Base-by-base conservation (phyloP, 495 filamentous ascomycete genomes). In the Chaetomidium leptoderma region DNA sequence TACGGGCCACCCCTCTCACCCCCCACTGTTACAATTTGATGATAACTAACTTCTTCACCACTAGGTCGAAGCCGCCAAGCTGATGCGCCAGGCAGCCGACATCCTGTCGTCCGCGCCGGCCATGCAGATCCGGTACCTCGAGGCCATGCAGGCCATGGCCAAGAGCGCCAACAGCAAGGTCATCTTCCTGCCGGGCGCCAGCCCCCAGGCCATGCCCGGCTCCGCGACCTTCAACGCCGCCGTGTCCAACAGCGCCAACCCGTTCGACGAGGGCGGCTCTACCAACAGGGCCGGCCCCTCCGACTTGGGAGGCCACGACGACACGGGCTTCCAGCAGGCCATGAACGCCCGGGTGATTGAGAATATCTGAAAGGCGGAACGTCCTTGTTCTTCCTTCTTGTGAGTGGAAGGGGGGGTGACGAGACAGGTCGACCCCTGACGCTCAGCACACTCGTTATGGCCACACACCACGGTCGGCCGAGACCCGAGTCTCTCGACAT, bases 71-170 rank as follows among this genome's bases (percentile, higher is more conserved):
- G 84, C 84, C 53, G 93, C 95, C 70, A 97, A 97, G 70, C 75
- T 98, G 72, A 98, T 98, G 93, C 82, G 93, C 52, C 91, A 97
- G 76, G 93, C 93, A 39, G 93, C 93, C 67, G 93, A 99, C 72
- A 99, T 99, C 65, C 71, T 98, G 57, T 87, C 83, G 52, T 90
- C 84, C 30, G 95, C 93, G 0, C 95, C 93, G 0, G 93, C 93
- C 48, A 99, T 99, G 93, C 93, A 99, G 75, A 99, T 99, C 75
- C 78, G 92, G 23, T 96, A 97, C 63, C 84, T 99, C 59, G 93
- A 99, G 78, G 93, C 93, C n/a, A 97, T 97, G 91, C 93, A 99
- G 70, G 83, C 90, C 9, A 97, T 97, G 93, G 95, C 93, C 57
- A 97, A 97, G 84, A 82, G 81, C 0, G 91, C 93, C 19, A 95